phyloP scores from a whole-genome alignment of 768 basidiomycete genomes.

The Leccinum longicurvipes region DNA sequence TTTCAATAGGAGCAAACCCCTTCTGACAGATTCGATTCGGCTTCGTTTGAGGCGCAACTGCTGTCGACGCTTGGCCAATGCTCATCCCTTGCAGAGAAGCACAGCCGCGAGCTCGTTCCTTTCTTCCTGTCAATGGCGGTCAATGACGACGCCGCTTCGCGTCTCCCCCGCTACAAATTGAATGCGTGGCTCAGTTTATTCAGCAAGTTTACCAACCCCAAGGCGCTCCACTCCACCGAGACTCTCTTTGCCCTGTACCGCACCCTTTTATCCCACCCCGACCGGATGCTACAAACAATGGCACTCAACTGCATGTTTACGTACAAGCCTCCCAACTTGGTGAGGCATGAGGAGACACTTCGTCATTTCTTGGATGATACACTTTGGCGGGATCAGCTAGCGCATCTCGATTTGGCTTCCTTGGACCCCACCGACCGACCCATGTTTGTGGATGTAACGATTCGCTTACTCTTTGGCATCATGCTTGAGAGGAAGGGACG shows the following conservation, averaged over 20 bases:
- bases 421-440: constrained; percentile 53
- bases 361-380: constrained; percentile 76
- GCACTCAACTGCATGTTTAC: constrained; percentile 78
- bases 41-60: constrained; percentile 79
- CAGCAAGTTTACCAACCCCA: constrained; percentile 91
- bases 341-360: constrained; percentile 59
- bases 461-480: constrained; percentile 81
- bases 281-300: constrained; percentile 68
- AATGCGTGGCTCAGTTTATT: constrained; percentile 80
- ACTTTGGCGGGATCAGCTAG: constrained; percentile 85
- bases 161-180: constrained; percentile 60
- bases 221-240: constrained; percentile 70
- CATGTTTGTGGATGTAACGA: constrained; percentile 65
- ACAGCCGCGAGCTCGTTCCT: constrained; percentile 84
- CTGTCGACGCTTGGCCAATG: constrained; percentile 67
- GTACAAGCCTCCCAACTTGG: constrained; percentile 65
- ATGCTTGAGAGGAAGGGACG: constrained; percentile 81
- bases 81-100: constrained; percentile 73
- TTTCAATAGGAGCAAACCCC: constrained; percentile 36
- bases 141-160: constrained; percentile 29
- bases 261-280: constrained; percentile 80
- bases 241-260: constrained; percentile 64
- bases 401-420: constrained; percentile 63
- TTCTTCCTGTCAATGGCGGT: constrained; percentile 63
- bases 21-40: constrained; percentile 63